These are phyloP conservation scores for Fusarium domesticum DNA, from an alignment of 2,329 filamentous ascomycete species.

Conservation along the genomic window DNA sequence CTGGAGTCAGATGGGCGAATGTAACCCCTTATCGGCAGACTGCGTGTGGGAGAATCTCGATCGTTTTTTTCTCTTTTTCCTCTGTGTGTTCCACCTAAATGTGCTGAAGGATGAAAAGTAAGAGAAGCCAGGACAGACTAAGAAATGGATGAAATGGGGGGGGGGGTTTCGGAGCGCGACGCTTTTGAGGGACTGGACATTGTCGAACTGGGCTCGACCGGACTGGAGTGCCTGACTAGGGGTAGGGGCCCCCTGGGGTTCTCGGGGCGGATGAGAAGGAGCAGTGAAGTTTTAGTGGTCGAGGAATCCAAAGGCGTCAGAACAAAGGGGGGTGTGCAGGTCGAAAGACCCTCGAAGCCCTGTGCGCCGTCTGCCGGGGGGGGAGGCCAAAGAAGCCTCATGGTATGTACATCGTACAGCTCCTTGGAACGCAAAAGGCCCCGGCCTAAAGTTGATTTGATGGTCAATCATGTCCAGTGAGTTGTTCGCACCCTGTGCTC, in stretches of 20 bases:
- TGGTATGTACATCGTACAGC: too few species aligned
- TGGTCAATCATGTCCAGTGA: too few species aligned
- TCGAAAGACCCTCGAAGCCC: too few species aligned
- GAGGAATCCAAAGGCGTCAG: too few species aligned
- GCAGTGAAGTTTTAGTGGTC: conserved; percentile 7
- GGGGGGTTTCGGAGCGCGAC: conserved; percentile 22
- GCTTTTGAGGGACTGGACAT: conserved; percentile 25
- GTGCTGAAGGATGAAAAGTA: conserved; percentile 6
- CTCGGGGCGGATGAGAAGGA: conserved; percentile 23
- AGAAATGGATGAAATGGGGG: conserved; percentile 21
- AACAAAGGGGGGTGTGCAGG: too few species aligned
- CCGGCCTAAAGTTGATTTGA: too few species aligned
- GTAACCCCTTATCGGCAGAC: conserved; percentile 16
- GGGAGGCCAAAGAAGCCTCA: too few species aligned
- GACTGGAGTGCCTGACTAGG: conserved; percentile 14
- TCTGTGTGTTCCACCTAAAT: conserved; percentile 10
- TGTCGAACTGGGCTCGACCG: conserved; percentile 17
- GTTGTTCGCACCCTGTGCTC: too few species aligned
- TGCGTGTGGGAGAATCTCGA: conserved; percentile 4
- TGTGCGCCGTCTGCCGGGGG: too few species aligned
- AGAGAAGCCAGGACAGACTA: conserved; percentile 12
- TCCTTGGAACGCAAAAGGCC: too few species aligned
- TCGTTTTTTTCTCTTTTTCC: background rate
- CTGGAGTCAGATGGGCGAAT: conserved; percentile 1
- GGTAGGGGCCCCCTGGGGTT: conserved; percentile 1